Percentiles rank a stretch among this genome's conserved stretches.
Evolutionary conservation across 2,329 filamentous ascomycete genomes (phyloP).

Genomic region (Cytospora mali): DNA sequence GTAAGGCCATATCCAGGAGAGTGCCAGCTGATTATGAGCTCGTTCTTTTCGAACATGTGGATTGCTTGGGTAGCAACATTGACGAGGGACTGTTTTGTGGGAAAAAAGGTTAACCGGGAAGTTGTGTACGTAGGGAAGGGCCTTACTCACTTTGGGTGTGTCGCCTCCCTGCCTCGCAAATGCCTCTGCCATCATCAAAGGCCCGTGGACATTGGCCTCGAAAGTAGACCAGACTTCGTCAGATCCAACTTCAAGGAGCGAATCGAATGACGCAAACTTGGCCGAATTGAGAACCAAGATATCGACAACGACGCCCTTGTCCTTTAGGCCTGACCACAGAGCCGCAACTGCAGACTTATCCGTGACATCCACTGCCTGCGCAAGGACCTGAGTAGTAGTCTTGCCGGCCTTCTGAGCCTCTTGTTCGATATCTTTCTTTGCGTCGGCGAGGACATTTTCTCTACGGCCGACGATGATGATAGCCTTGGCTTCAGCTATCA

Average conservation of each 20-base stretch:
- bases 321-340: slow-evolving; percentile 20
- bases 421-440: slow-evolving; percentile 5
- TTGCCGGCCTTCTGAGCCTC: slow-evolving; percentile 4
- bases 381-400: slow-evolving; percentile 14
- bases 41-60: slow-evolving; percentile 26
- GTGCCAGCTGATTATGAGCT: slow-evolving; percentile 30
- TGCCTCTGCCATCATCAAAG: slow-evolving; percentile 26
- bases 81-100: slow-evolving; percentile 4
- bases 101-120: background rate
- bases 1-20: slow-evolving; percentile 30
- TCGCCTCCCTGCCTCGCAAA: slow-evolving; percentile 29
- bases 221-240: slow-evolving; percentile 28
- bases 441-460: slow-evolving; percentile 13
- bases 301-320: slow-evolving; percentile 18
- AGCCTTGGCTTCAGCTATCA: slow-evolving; percentile 7
- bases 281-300: slow-evolving; percentile 19
- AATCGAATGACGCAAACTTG: slow-evolving; percentile 9
- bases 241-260: slow-evolving; percentile 26
- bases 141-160: background rate
- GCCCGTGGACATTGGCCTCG: slow-evolving; percentile 30
- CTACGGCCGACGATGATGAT: slow-evolving; percentile 27
- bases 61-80: slow-evolving; percentile 23
- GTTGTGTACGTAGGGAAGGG: too few relatives aligned
- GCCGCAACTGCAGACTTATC: slow-evolving; percentile 11
- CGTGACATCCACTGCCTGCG: slow-evolving; percentile 22